Evolutionary conservation across 192 early-diverging fungal genomes (phyloP).

Genomic region (Fimicolochytrium jonesii): DNA sequence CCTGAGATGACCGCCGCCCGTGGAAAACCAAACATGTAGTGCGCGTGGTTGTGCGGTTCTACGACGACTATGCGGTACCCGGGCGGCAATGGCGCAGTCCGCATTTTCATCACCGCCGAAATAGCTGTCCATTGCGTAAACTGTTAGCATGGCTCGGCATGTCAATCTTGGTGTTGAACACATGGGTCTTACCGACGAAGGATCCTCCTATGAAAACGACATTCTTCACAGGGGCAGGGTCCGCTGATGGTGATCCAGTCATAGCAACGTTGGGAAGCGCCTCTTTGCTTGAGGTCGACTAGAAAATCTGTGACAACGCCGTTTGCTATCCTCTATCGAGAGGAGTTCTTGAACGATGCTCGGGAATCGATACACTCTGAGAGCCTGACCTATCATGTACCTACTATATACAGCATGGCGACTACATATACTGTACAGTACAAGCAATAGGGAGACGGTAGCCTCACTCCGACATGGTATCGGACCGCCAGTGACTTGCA

Average conservation of each 20-base stretch:
- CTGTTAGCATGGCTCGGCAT: neutral
- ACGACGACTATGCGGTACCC: slow-evolving; percentile 56
- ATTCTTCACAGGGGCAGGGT: neutral
- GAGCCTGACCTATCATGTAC: neutral
- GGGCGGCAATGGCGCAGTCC: slow-evolving; percentile 15
- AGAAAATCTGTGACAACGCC: neutral
- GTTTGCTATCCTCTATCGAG: neutral
- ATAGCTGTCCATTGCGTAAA: neutral
- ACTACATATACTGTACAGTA: too few species aligned
- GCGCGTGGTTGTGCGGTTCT: slow-evolving; percentile 53
- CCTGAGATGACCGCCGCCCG: slow-evolving; percentile 50
- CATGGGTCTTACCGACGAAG: neutral
- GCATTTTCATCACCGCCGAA: neutral
- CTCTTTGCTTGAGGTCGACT: neutral
- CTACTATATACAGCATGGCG: neutral
- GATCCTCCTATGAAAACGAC: slow-evolving; percentile 8
- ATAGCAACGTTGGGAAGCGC: neutral
- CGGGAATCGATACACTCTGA: neutral
- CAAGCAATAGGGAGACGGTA: too few species aligned
- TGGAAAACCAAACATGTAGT: slow-evolving; percentile 64
- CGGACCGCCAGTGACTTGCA: too few species aligned
- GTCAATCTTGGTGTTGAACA: neutral
- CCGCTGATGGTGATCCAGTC: neutral
- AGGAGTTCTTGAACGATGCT: neutral
- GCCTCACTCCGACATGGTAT: too few species aligned